phyloP scores from a whole-genome alignment of 2,329 filamentous ascomycete species.

The Aureobasidium pullulans region DNA sequence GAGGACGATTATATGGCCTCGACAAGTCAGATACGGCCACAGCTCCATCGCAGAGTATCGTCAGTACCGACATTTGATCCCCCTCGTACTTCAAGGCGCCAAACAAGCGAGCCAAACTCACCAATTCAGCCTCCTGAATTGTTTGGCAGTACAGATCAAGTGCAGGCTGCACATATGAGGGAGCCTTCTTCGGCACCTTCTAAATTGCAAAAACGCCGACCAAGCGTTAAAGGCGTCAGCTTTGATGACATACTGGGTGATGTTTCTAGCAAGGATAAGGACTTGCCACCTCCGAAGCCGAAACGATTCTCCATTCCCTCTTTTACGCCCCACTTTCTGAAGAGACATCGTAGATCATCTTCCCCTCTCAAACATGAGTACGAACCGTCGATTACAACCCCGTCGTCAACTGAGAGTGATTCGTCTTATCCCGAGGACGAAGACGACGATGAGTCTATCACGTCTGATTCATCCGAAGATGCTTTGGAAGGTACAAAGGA shows the following conservation, averaged over 20 bases:
- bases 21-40: slow-evolving; percentile 25
- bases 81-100: slow-evolving; percentile 39
- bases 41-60: slow-evolving; percentile 37
- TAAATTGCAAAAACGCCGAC: slow-evolving; percentile 27
- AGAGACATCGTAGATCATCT: slow-evolving; percentile 63
- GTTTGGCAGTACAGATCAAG: neutral
- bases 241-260: slow-evolving; percentile 5
- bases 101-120: slow-evolving; percentile 33
- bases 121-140: slow-evolving; percentile 20
- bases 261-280: slow-evolving; percentile 13
- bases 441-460: slow-evolving; percentile 41
- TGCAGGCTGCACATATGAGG: neutral
- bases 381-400: slow-evolving; percentile 69
- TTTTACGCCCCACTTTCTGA: slow-evolving; percentile 30
- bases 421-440: slow-evolving; percentile 39
- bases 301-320: slow-evolving; percentile 21
- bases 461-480: slow-evolving; percentile 47
- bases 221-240: slow-evolving; percentile 16
- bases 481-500: slow-evolving; percentile 18
- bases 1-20: slow-evolving; percentile 21
- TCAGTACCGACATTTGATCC: slow-evolving; percentile 41
- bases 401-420: slow-evolving; percentile 53
- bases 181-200: slow-evolving; percentile 26
- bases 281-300: slow-evolving; percentile 13
- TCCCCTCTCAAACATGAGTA: slow-evolving; percentile 98